A percentile compares a stretch with the other conserved stretches of the same genome.
These are phyloP conservation scores for Pogostemon cablin DNA, from an alignment of 257 asterid species.

Conservation along the genomic window DNA sequence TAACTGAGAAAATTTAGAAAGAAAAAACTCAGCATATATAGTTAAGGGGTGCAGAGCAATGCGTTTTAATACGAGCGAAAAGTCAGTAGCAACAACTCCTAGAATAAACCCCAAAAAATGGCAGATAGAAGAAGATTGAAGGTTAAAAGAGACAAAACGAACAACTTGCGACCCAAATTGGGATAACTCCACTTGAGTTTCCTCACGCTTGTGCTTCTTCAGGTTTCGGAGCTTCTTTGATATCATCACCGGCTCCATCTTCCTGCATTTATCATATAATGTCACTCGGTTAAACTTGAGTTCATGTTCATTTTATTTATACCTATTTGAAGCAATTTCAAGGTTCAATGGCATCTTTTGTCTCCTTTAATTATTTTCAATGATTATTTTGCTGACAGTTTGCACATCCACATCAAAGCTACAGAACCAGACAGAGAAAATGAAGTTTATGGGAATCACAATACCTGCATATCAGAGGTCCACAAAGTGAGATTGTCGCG, in stretches of 20 bases:
- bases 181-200: conserved; percentile 3
- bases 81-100: conserved; percentile 26
- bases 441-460: conserved; percentile 6
- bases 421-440: background rate
- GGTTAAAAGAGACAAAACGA: conserved; percentile 21
- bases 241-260: conserved; percentile 51
- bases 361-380: background rate
- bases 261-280: conserved; percentile 41
- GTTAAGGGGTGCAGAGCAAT: conserved; percentile 26
- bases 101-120: conserved; percentile 27
- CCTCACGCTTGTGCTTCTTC: conserved; percentile 51
- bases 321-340: too few species aligned
- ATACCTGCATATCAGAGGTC: conserved; percentile 67
- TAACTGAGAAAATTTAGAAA: background rate
- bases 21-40: conserved; percentile 15
- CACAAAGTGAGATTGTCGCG: conserved; percentile 61
- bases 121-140: conserved; percentile 31
- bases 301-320: too few species aligned
- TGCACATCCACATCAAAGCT: background rate
- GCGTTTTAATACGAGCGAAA: conserved; percentile 23
- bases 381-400: background rate
- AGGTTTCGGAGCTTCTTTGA: conserved; percentile 51
- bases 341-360: background rate
- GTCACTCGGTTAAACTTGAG: too few species aligned
- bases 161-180: conserved; percentile 33